phyloP scores from a whole-genome alignment of 305 asterid species.

The Solanum chacoense region DNA sequence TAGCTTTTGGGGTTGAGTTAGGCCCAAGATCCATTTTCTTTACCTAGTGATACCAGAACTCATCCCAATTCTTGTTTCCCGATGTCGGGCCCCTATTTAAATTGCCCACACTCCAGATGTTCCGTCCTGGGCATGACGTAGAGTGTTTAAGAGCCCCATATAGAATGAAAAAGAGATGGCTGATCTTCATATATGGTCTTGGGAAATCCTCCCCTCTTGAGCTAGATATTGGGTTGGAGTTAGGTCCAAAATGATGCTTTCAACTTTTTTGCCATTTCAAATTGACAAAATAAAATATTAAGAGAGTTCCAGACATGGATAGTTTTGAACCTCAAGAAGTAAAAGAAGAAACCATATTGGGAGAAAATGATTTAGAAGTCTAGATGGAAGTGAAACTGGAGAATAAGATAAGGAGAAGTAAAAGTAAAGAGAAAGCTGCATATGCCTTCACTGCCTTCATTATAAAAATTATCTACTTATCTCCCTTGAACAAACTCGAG shows the following conservation, averaged over 20 bases:
- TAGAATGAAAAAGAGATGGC: background rate
- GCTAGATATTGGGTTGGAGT: background rate
- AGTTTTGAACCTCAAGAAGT: background rate
- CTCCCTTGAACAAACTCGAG: background rate
- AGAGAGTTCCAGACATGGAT: background rate
- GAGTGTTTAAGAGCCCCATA: background rate
- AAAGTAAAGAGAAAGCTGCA: background rate
- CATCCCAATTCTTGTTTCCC: background rate
- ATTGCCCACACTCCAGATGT: background rate
- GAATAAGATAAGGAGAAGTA: background rate
- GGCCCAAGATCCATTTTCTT: background rate
- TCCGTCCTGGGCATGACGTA: background rate
- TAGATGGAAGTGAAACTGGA: background rate
- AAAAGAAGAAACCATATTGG: background rate
- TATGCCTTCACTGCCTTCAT: background rate
- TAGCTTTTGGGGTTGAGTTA: background rate
- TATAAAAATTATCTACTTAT: background rate
- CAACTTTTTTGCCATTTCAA: background rate
- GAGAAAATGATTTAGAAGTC: background rate
- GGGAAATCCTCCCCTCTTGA: background rate
- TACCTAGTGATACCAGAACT: background rate
- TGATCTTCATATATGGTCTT: background rate
- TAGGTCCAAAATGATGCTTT: background rate
- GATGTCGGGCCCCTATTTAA: background rate
- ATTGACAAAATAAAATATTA: background rate